Evolutionary conservation across 1,284 basidiomycete species (phyloP), one percentile per base, ranked within the genome.

Genomic region (Puccinia brachypodii): DNA sequence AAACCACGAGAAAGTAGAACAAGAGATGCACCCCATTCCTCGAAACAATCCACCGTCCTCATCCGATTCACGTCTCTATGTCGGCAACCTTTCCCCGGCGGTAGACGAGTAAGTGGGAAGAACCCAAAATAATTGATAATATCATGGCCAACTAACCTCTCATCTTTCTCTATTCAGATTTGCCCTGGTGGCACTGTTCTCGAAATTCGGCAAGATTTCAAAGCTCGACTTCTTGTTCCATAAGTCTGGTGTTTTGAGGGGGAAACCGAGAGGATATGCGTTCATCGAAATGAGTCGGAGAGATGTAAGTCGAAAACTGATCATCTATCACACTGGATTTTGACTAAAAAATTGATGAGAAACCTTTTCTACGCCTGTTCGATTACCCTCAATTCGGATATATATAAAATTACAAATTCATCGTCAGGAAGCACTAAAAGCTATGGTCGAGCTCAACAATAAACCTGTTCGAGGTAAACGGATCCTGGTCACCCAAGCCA

Each of bases 141-240:
- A n/a, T n/a, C n/a, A n/a, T n/a, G n/a, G n/a, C 31, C n/a, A 62
- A 47, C 71, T 40, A 22, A 28, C 9, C 9, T 38, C 42, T 16
- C 38, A 7, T 60, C 74, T 60, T 56, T 19, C 0, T 16, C 40
- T n/a, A 1, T 9, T 1, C 56, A 95, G 93, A 87, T 94, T 94
- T 87, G 89, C 93, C 8, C 89, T 98, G 44, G 90, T 98, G 31
- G 93, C 96, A 86, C 88, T 95, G 44, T 98, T 98, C 87, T 90
- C 91, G 62, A 95, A 93, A 87, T 95, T 92, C 85, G 96, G 96
- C 83, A 95, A 93, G 87, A 90, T 98, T 83, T 90, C 93, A 56
- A 94, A 95, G 84, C 90, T 98, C 82, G 96, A 99, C 87, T 96
- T 92, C 86, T 89, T 98, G 84, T 97, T 96, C 86, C 96, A 99